Evolutionary conservation across 2,329 filamentous ascomycete genomes (phyloP).

Genomic region (Fusarium graminum): DNA sequence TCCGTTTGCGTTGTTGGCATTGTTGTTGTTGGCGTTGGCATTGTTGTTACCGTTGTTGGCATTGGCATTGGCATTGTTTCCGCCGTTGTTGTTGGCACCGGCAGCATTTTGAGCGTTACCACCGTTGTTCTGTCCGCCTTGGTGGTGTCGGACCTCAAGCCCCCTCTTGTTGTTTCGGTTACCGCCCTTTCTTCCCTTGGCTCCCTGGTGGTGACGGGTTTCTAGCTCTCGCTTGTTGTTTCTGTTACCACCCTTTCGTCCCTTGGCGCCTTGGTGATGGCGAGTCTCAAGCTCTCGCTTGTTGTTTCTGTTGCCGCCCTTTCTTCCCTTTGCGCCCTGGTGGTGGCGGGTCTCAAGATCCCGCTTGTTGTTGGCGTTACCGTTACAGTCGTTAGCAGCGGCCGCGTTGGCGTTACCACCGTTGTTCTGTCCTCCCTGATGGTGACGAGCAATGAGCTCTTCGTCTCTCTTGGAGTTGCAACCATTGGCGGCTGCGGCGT

Average conservation of each 20-base stretch:
- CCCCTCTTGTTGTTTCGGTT: not conserved
- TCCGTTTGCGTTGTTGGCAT: not conserved
- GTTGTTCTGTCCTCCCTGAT: slow-evolving; percentile 10
- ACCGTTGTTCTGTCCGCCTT: not conserved
- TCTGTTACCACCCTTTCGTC: not conserved
- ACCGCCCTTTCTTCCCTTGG: not conserved
- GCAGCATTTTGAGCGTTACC: not conserved
- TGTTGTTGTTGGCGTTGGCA: not conserved
- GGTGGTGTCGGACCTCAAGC: slow-evolving; percentile 2
- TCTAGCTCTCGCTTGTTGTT: not conserved
- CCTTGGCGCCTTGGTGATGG: not conserved
- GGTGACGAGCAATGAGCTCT: slow-evolving; percentile 13
- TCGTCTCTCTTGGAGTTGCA: slow-evolving; percentile 15
- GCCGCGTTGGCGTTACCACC: not conserved
- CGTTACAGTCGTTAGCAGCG: not conserved
- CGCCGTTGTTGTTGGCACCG: not conserved
- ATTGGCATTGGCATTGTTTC: not conserved
- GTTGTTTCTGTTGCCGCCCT: not conserved
- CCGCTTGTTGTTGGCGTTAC: slow-evolving; percentile 3
- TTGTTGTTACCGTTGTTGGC: not conserved
- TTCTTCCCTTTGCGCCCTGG: not conserved
- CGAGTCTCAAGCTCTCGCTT: not conserved
- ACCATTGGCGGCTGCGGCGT: not conserved
- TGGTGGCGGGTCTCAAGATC: not conserved
- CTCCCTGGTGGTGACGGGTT: not conserved